Base-by-base conservation (phyloP, 305 asterid genomes). In the Fraxinus baroniana region DNA sequence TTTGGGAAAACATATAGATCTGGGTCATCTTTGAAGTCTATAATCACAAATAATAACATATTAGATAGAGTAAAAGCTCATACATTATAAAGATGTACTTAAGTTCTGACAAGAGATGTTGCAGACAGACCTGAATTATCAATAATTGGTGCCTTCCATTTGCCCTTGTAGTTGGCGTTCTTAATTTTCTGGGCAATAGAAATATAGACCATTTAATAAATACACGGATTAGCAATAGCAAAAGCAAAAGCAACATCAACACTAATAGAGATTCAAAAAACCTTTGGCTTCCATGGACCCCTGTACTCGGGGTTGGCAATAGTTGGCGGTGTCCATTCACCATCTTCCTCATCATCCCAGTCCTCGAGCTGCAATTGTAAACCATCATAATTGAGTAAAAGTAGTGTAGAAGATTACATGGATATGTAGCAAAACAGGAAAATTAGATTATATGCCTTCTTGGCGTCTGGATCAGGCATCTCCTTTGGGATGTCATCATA, bases 331-430 rank as follows among this genome's bases (percentile, higher is more conserved):
- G 98, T 90, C 99, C 99, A 96, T 88, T 91, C 97, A 74, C 99
- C 98, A 91, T 96, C 99, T 86, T 94, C 99, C 81, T 92, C 97
- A 84, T 96, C 97, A 84, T 96, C 98, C 98, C 98, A 96, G 84
- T 96, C 98, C 85, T 96, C 98, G 24, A 98, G 99, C 99, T 96
- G 89, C 86, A 88, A 76, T 78, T 28, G 39, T 10, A 37, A 86
- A 80, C 44, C 17, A 28, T 10, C 6, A n/a, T 44, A 60, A 60
- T 37, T 64, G 73, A 24, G n/a, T 30, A 64, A 62, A 49, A 46
- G 55, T 86, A 10, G 80, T 76, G 26, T 64, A 64, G 73, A 18
- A 4, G 36, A 41, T 39, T 20, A 79, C 18, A 60, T 1, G 3
- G 33, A 74, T 66, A 64, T 64, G 73, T 20, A 49, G 35, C 30